Base-by-base conservation (phyloP, 1,284 basidiomycete genomes). In the Trichosporon faecale region DNA sequence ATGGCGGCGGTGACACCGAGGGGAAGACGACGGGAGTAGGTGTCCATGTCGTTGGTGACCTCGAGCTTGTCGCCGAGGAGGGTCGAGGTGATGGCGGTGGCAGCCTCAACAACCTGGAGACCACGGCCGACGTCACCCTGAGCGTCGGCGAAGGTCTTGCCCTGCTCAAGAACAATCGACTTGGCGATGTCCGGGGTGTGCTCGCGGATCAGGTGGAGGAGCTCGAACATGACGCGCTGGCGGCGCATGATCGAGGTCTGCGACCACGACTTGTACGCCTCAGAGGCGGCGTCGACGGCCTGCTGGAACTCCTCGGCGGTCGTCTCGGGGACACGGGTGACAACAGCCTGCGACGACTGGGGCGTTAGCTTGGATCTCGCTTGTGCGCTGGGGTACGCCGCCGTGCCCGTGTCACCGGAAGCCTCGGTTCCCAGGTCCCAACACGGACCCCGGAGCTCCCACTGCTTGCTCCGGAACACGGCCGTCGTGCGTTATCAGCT, bases 1-100 rank as follows among this genome's bases (percentile, higher is more conserved):
- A 86, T 85, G 66, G 85, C 84, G 37, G 85, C 85, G 23, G 92
- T 90, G 60, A 97, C 89, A 74, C 94, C 92, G 66, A 82, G 76
- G 18, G 85, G 82, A 27, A 82, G 75, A 60, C 79, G 75, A 67
- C 80, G 64, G 4, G 77, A 75, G 65, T 78, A 90, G 9, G 96
- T 98, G 81, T 98, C 96, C 96, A 98, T 99, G 80, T 98, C 95
- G 83, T 91, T 94, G 83, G 92, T 92, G 8, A 96, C 94, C 87
- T 98, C 96, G 67, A 98, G 85, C 79, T 95, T 94, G 74, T 97
- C 92, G 2, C 94, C 95, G 65, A 97, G 86, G 25, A 98, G 84
- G 14, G 89, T 91, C 0, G 90, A 90, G 0, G 96, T 94, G 75
- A 95, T 90, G 35, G 89, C 90, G 66, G 90, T 89, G 25, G 94